Percentiles rank a stretch among this genome's conserved stretches.
Evolutionary conservation across 768 basidiomycete genomes (phyloP).

Genomic region (Boletus sensibilis): DNA sequence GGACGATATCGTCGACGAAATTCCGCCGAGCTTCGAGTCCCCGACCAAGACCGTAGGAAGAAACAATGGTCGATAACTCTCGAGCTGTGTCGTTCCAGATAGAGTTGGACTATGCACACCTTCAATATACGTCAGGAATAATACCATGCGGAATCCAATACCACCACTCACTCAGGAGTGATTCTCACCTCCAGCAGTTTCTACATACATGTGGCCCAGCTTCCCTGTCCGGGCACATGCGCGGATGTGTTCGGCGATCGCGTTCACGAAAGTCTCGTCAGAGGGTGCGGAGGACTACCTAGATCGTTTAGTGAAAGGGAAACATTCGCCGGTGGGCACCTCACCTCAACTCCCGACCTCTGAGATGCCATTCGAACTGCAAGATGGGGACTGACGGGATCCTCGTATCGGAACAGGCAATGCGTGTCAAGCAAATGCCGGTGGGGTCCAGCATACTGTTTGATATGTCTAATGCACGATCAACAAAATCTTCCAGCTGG

Average conservation of each 20-base stretch:
- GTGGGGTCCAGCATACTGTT: constrained; percentile 45
- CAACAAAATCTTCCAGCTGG: not conserved
- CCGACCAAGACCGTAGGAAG: constrained; percentile 87
- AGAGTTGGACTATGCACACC: constrained; percentile 91
- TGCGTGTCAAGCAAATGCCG: constrained; percentile 49
- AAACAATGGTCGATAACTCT: constrained; percentile 82
- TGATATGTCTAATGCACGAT: constrained; percentile 56
- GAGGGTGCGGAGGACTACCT: constrained; percentile 44
- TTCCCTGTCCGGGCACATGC: constrained; percentile 41
- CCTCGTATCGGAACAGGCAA: constrained; percentile 80
- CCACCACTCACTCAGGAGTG: constrained; percentile 13
- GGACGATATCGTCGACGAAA: constrained; percentile 87
- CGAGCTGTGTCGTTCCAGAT: constrained; percentile 79
- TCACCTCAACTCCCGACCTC: constrained; percentile 33
- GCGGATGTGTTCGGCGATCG: constrained; percentile 63
- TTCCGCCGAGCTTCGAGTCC: constrained; percentile 88
- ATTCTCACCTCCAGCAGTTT: constrained; percentile 92
- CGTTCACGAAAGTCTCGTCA: constrained; percentile 62
- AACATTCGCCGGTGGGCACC: not conserved
- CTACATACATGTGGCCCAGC: constrained; percentile 71
- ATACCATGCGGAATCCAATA: not conserved
- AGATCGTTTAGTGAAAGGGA: constrained; percentile 4
- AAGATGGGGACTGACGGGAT: constrained; percentile 93
- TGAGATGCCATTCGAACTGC: constrained; percentile 58
- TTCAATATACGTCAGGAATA: constrained; percentile 32